Evolutionary conservation across 2,329 filamentous ascomycete genomes (phyloP).

Genomic region (Beauveria sp.): DNA sequence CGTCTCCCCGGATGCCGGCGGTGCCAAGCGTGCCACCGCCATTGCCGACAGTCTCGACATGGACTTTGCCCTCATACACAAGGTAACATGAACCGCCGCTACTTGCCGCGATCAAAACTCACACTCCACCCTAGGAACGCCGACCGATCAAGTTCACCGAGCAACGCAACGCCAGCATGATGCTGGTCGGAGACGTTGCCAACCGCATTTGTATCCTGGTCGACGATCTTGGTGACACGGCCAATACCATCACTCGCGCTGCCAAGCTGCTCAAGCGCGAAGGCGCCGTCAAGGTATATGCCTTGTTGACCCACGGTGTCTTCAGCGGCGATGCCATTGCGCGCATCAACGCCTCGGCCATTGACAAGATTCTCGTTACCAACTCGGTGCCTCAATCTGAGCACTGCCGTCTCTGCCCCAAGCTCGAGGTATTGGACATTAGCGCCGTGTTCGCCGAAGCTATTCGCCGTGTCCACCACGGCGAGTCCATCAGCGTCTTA

Average conservation of each 20-base stretch:
- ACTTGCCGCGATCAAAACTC: constrained; percentile 14
- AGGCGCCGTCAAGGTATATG: constrained; percentile 84
- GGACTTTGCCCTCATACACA: constrained; percentile 97
- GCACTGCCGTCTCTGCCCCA: constrained; percentile 69
- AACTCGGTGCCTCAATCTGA: constrained; percentile 89
- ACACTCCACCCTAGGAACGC: constrained; percentile 56
- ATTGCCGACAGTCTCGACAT: constrained; percentile 91
- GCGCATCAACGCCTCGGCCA: constrained; percentile 82
- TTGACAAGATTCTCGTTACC: constrained; percentile 92
- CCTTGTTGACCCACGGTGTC: constrained; percentile 89
- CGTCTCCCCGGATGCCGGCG: constrained; percentile 92
- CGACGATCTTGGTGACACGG: constrained; percentile 91
- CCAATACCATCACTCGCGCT: constrained; percentile 92
- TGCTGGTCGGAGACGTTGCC: constrained; percentile 82
- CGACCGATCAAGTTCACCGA: constrained; percentile 82
- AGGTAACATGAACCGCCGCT: constrained; percentile 42
- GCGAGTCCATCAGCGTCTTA: constrained; percentile 92
- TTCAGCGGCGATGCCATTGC: constrained; percentile 92
- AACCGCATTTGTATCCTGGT: constrained; percentile 81
- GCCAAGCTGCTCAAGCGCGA: constrained; percentile 96
- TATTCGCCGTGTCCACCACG: constrained; percentile 92
- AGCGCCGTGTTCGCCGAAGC: constrained; percentile 90
- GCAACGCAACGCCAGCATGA: constrained; percentile 88
- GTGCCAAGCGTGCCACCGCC: constrained; percentile 89
- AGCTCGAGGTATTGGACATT: constrained; percentile 85